phyloP scores from a whole-genome alignment of 2,329 filamentous ascomycete genomes.

The Tricladium varicosporioides region DNA sequence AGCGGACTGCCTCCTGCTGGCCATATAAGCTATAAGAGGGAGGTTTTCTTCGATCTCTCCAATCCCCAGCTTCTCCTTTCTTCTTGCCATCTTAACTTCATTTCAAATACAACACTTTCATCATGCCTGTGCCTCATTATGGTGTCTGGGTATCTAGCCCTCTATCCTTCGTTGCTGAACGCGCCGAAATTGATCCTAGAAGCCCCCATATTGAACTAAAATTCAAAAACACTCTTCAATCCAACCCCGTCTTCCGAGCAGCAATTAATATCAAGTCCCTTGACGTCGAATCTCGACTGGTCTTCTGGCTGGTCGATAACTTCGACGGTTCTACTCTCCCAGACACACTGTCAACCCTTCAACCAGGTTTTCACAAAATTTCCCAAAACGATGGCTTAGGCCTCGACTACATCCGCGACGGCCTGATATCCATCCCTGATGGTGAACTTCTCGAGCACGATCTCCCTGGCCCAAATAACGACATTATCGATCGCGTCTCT shows the following conservation, averaged over 20 bases:
- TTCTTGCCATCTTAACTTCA: neutral
- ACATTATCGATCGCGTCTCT: slow-evolving; percentile 36
- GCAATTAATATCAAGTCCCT: slow-evolving; percentile 30
- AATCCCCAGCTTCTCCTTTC: neutral
- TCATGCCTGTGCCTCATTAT: slow-evolving; percentile 7
- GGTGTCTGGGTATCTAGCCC: slow-evolving; percentile 26
- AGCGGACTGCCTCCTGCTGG: neutral
- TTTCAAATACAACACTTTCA: neutral
- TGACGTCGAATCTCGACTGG: slow-evolving; percentile 35
- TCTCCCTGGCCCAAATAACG: slow-evolving; percentile 21
- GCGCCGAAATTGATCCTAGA: slow-evolving; percentile 1
- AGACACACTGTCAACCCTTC: slow-evolving; percentile 14
- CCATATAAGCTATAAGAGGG: neutral
- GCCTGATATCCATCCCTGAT: slow-evolving; percentile 23
- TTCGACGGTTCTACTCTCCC: slow-evolving; percentile 35
- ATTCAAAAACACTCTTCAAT: slow-evolving; percentile 19
- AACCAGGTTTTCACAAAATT: slow-evolving; percentile 13
- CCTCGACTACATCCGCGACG: slow-evolving; percentile 22
- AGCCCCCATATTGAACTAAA: slow-evolving; percentile 23
- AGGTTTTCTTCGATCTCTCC: neutral
- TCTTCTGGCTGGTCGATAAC: slow-evolving; percentile 49
- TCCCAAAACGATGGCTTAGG: slow-evolving; percentile 1
- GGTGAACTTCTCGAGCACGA: slow-evolving; percentile 20
- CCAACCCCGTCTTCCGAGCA: neutral
- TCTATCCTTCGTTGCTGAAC: slow-evolving; percentile 17